phyloP scores from a whole-genome alignment of 371 early-diverging fungal species.

The Lichtheimia corymbifera region DNA sequence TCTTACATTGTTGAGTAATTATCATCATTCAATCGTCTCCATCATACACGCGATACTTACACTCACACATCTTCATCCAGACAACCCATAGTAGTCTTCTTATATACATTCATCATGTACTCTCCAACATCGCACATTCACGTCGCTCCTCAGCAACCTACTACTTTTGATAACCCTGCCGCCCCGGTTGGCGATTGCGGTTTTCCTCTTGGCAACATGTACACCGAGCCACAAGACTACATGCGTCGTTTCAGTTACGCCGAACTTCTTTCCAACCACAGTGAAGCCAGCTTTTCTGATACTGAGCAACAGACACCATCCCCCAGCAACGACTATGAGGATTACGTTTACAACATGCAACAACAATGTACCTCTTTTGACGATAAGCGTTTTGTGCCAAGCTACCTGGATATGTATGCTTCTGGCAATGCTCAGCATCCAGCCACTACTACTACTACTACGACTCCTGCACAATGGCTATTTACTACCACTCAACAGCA shows the following conservation, averaged over 20 bases:
- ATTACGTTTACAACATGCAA: slow-evolving; percentile 23
- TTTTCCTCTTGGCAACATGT: slow-evolving; percentile 8
- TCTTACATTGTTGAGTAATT: slow-evolving; percentile 7
- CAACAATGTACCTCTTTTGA: slow-evolving; percentile 9
- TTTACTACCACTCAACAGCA: neutral
- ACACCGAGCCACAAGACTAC: slow-evolving; percentile 17
- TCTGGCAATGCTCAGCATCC: neutral
- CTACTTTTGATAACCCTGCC: slow-evolving; percentile 2
- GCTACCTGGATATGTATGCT: neutral
- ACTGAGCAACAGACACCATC: slow-evolving; percentile 33
- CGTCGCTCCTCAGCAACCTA: slow-evolving; percentile 17
- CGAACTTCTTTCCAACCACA: slow-evolving; percentile 33
- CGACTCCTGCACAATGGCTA: neutral
- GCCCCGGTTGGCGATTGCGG: slow-evolving; percentile 12
- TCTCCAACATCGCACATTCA: slow-evolving; percentile 18
- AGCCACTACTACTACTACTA: neutral
- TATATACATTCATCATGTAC: slow-evolving; percentile 6
- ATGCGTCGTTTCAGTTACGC: slow-evolving; percentile 39
- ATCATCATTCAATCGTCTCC: neutral
- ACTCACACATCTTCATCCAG: neutral
- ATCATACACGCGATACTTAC: neutral
- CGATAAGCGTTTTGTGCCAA: slow-evolving; percentile 5
- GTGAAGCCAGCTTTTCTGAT: slow-evolving; percentile 37
- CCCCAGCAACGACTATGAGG: slow-evolving; percentile 36
- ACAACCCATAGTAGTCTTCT: too few species aligned